Conservation (phyloP, 331 rosid species). For the Acacia pycnantha region DNA sequence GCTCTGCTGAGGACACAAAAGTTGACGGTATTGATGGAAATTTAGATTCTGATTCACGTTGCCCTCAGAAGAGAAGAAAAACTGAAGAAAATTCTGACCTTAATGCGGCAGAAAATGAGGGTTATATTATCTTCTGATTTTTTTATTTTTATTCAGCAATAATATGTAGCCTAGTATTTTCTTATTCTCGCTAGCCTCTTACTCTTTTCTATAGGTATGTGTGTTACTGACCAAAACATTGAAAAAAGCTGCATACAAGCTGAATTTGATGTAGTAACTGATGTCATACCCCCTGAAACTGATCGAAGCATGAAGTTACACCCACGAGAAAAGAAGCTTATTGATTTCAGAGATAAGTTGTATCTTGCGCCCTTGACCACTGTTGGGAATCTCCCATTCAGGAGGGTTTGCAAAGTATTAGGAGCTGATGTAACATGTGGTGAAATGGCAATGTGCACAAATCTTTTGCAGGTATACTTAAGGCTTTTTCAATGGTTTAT, state of each 20-base stretch:
- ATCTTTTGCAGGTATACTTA: constrained; percentile 77
- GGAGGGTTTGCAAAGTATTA: constrained; percentile 91
- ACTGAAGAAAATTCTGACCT: constrained; percentile 34
- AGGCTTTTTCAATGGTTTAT: constrained; percentile 24
- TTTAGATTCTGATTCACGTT: constrained; percentile 42
- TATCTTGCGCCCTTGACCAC: constrained; percentile 97
- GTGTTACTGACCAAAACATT: constrained; percentile 33
- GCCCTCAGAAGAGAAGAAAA: constrained; percentile 67
- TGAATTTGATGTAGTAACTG: constrained; percentile 41
- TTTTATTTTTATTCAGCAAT: neutral
- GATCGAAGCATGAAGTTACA: constrained; percentile 65
- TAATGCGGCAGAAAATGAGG: constrained; percentile 51
- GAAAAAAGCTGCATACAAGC: constrained; percentile 38
- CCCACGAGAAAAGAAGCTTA: constrained; percentile 81
- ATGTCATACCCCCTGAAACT: constrained; percentile 43
- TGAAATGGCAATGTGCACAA: constrained; percentile 98
- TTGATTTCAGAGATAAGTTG: constrained; percentile 82
- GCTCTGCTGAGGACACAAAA: constrained; percentile 34
- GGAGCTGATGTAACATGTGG: constrained; percentile 94
- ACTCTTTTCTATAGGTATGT: constrained; percentile 41
- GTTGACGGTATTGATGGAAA: constrained; percentile 37
- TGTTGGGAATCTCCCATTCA: constrained; percentile 94
- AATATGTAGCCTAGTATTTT: neutral
- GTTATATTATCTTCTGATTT: constrained; percentile 33
- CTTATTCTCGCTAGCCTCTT: constrained; percentile 20